A percentile compares a stretch with the other conserved stretches of the same genome.
Evolutionary conservation across 2,329 filamentous ascomycete species (phyloP).

Genomic region (Pseudofabraea citricarpa): DNA sequence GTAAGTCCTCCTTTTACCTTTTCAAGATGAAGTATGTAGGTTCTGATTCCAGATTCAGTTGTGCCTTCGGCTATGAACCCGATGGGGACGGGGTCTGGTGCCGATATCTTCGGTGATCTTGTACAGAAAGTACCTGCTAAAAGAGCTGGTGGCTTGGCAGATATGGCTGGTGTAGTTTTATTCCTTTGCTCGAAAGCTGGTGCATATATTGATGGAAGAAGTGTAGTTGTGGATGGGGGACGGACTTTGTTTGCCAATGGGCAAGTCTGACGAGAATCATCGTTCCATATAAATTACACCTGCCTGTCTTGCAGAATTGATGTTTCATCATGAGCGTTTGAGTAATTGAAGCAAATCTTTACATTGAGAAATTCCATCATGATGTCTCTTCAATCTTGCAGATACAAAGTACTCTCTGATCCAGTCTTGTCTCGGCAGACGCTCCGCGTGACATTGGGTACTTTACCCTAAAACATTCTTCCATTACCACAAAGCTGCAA

Average conservation of each 20-base stretch:
- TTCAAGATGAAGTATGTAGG: neutral
- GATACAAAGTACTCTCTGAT: no score
- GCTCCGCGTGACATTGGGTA: no score
- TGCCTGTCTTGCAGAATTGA: no score
- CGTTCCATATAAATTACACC: no score
- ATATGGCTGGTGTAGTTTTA: conserved; percentile 37
- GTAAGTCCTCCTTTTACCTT: conserved; percentile 22
- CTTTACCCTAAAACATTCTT: neutral
- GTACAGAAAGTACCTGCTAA: conserved; percentile 36
- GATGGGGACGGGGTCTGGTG: conserved; percentile 29
- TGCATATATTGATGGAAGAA: conserved; percentile 35
- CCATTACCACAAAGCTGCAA: neutral
- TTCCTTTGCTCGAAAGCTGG: conserved; percentile 38
- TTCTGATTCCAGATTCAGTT: conserved; percentile 23
- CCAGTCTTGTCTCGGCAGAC: no score
- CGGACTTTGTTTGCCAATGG: conserved; percentile 35
- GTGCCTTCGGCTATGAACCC: conserved; percentile 41
- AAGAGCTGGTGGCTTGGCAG: conserved; percentile 32
- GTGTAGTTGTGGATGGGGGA: conserved; percentile 35
- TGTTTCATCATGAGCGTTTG: no score
- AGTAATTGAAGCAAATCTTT: no score
- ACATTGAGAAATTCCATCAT: no score
- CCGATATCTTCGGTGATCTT: conserved; percentile 35
- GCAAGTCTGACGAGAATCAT: conserved; percentile 29
- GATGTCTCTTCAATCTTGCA: no score